Base-by-base conservation (phyloP, 2,329 filamentous ascomycete genomes). In the Trichothecium sympodiale region DNA sequence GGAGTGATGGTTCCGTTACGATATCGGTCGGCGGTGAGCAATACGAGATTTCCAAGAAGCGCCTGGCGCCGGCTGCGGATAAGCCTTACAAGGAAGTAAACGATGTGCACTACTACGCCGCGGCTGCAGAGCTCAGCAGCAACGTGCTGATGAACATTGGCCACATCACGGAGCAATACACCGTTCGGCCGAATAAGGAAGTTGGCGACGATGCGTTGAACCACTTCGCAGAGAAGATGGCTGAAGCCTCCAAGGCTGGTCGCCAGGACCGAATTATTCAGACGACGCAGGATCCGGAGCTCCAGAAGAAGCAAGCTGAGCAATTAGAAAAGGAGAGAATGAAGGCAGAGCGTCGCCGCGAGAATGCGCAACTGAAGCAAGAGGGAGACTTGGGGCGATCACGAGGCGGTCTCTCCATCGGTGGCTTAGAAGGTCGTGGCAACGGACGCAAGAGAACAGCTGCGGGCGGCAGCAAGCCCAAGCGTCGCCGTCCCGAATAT, bases 1-100 rank as follows among this genome's bases (percentile, higher is more conserved):
- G 83, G 83, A 85, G 78, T 41, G 83, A 89, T 50, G 83, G 83
- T 18, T 85, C 80, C 4, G 62, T 84, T 13, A 87, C 82, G 9
- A 63, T 89, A 17, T 74, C 80, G n/a, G 66, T 88, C 17, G 83
- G 82, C 12, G 77, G 75, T 40, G 76, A 79, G 43, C 83, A 88
- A 49, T 88, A 80, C 62, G 80, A 86, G 49, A 69, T 88, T 31
- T 69, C 77, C 42, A 77, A 73, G 47, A 86, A 84, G 57, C 60
- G 67, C 17, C 71, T 87, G 33, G 81, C 80, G 2, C 80, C 81
- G 2, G 62, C 68, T 2, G 61, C 59, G 10, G 60, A 65, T 47
- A 72, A 77, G 47, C 64, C 71, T 3, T 82, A 83, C 61, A 65
- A 77, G 41, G 72, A 79, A 46, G 65, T 75, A 18, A 71, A 80